These are phyloP conservation scores for Hortiboletus campestris DNA, from an alignment of 768 basidiomycete species.

Conservation along the genomic window DNA sequence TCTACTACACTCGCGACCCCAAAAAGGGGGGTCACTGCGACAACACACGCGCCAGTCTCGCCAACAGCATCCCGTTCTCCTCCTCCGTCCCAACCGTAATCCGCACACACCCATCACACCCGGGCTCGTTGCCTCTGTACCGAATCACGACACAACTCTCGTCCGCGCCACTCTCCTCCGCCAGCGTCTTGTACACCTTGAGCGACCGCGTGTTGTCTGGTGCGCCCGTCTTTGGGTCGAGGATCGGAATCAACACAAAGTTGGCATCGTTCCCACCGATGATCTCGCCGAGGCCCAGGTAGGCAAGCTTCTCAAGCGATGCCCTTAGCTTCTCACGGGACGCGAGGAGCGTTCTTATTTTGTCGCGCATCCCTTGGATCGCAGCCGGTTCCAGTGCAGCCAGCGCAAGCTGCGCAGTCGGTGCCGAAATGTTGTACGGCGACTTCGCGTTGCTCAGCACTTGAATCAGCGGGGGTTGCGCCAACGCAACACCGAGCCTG, in stretches of 20 bases:
- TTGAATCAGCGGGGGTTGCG: conserved; percentile 87
- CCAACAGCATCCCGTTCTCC: conserved; percentile 67
- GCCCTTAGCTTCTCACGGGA: conserved; percentile 57
- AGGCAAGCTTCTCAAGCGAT: conserved; percentile 44
- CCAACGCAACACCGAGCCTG: conserved; percentile 87
- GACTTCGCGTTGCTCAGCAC: conserved; percentile 94
- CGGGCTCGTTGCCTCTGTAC: conserved; percentile 81
- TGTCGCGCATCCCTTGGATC: conserved; percentile 60
- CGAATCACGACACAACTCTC: conserved; percentile 85
- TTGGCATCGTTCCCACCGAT: conserved; percentile 90
- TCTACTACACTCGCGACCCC: background rate
- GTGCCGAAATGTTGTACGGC: conserved; percentile 93
- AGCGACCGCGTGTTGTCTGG: conserved; percentile 63
- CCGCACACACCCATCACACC: conserved; percentile 84
- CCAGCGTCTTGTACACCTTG: conserved; percentile 74
- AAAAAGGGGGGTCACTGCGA: conserved; percentile 18
- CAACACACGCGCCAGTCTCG: conserved; percentile 53
- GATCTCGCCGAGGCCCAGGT: conserved; percentile 58
- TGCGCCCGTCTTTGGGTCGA: conserved; percentile 38
- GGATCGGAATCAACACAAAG: conserved; percentile 80
- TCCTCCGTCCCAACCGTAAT: conserved; percentile 85
- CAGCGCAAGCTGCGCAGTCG: conserved; percentile 79
- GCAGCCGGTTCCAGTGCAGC: conserved; percentile 72
- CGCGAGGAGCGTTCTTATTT: conserved; percentile 54
- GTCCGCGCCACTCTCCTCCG: conserved; percentile 81